Evolutionary conservation across 768 basidiomycete species (phyloP).

Genomic region (Mycena polygramma): DNA sequence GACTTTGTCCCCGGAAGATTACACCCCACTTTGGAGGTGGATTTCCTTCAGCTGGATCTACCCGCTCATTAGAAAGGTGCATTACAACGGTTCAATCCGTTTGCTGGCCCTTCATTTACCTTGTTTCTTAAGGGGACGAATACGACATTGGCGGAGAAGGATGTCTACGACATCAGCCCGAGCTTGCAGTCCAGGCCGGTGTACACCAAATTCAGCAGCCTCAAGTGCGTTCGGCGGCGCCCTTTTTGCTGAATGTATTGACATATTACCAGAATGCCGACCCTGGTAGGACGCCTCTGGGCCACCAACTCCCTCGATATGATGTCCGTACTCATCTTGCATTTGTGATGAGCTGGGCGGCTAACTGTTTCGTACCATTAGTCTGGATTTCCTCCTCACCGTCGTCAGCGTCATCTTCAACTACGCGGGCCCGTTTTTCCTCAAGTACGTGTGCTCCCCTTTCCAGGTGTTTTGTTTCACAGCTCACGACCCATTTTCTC

Average conservation of each 20-base stretch:
- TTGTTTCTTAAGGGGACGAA: slow-evolving; percentile 53
- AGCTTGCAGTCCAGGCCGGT: slow-evolving; percentile 75
- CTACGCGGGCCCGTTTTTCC: slow-evolving; percentile 87
- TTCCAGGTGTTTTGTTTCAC: neutral
- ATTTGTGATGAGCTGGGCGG: neutral
- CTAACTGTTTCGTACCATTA: slow-evolving; percentile 32
- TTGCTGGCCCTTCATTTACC: neutral
- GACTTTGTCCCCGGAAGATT: slow-evolving; percentile 76
- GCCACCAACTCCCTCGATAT: slow-evolving; percentile 29
- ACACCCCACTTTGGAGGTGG: slow-evolving; percentile 53
- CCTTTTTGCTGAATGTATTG: too few relatives aligned
- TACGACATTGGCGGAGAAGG: slow-evolving; percentile 74
- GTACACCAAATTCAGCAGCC: slow-evolving; percentile 62
- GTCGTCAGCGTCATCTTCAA: slow-evolving; percentile 79
- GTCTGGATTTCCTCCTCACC: slow-evolving; percentile 77
- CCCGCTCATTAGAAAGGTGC: slow-evolving; percentile 68
- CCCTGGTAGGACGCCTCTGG: slow-evolving; percentile 11
- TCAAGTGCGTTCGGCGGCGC: slow-evolving; percentile 8
- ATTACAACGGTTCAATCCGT: slow-evolving; percentile 21
- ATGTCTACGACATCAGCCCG: slow-evolving; percentile 81
- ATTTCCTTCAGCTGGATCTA: slow-evolving; percentile 72
- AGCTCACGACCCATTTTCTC: too few relatives aligned
- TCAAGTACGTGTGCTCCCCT: slow-evolving; percentile 64
- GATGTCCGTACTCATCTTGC: slow-evolving; percentile 4
- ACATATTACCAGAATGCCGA: neutral